Evolutionary conservation across 495 filamentous ascomycete genomes (phyloP).

Genomic region (Daldinia vernicosa): DNA sequence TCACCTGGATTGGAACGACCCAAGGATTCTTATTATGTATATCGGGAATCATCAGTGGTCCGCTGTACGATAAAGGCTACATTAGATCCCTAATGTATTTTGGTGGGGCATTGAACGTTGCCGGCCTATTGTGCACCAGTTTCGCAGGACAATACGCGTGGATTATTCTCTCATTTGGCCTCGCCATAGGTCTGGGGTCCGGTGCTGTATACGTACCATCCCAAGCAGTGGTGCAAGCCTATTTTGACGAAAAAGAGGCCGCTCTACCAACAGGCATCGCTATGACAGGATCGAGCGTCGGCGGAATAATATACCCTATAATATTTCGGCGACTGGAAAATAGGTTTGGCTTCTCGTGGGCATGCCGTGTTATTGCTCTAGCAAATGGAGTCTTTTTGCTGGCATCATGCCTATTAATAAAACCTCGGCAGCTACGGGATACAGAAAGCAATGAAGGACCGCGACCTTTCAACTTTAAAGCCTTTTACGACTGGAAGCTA

Average conservation of each 20-base stretch:
- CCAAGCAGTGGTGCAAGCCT: constrained; percentile 76
- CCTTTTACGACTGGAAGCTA: constrained; percentile 49
- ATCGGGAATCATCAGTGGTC: constrained; percentile 66
- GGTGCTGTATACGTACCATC: constrained; percentile 74
- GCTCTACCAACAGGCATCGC: constrained; percentile 77
- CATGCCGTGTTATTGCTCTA: constrained; percentile 68
- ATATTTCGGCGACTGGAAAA: constrained; percentile 64
- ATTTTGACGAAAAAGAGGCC: constrained; percentile 70
- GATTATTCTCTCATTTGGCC: constrained; percentile 58
- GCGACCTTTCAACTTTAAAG: constrained; percentile 49
- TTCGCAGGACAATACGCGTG: constrained; percentile 53
- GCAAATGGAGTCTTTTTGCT: constrained; percentile 59
- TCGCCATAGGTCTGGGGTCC: constrained; percentile 54
- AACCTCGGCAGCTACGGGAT: constrained; percentile 52
- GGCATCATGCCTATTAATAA: constrained; percentile 56
- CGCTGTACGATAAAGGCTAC: constrained; percentile 72
- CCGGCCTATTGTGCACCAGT: constrained; percentile 64
- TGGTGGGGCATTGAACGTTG: constrained; percentile 64
- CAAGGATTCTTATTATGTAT: constrained; percentile 72
- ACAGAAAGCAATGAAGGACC: constrained; percentile 25
- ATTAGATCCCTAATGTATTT: constrained; percentile 59
- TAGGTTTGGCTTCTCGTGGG: constrained; percentile 69
- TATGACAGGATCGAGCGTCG: constrained; percentile 73
- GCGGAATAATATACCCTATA: constrained; percentile 73
- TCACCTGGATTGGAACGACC: constrained; percentile 68